phyloP scores from a whole-genome alignment of 345 rosid species.

The Camelina laxa region DNA sequence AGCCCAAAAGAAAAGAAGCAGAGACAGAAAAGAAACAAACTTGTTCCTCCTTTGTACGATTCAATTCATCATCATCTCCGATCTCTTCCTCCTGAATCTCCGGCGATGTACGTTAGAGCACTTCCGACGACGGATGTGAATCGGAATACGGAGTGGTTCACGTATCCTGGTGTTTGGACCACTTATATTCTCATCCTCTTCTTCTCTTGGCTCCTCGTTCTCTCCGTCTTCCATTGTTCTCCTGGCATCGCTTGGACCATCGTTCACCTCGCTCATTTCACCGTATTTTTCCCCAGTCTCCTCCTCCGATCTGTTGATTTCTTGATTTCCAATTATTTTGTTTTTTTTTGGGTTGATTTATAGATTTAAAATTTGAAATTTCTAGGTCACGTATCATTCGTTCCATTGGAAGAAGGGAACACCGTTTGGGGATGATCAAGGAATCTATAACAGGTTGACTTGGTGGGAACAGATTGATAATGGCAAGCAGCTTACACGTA shows the following conservation, averaged over 20 bases:
- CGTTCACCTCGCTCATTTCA: conserved; percentile 74
- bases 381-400: conserved; percentile 70
- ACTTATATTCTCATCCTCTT: conserved; percentile 69
- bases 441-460: conserved; percentile 69
- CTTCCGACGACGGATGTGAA: conserved; percentile 85
- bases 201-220: conserved; percentile 74
- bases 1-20: conserved; percentile 13
- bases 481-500: conserved; percentile 87
- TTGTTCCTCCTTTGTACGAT: background rate
- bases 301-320: background rate
- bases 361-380: conserved; percentile 1
- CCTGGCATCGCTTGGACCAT: conserved; percentile 90
- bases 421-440: conserved; percentile 79
- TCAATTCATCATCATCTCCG: background rate
- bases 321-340: background rate
- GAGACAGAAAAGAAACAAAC: background rate
- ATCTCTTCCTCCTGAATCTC: conserved; percentile 7
- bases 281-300: conserved; percentile 35
- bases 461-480: conserved; percentile 89
- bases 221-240: conserved; percentile 68
- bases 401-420: conserved; percentile 90
- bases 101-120: conserved; percentile 68
- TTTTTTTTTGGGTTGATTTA: background rate
- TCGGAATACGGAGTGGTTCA: conserved; percentile 90
- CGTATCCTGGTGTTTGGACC: conserved; percentile 86